Evolutionary conservation across 106 monocot species (phyloP).

Genomic region (Phalaenopsis aphrodite): DNA sequence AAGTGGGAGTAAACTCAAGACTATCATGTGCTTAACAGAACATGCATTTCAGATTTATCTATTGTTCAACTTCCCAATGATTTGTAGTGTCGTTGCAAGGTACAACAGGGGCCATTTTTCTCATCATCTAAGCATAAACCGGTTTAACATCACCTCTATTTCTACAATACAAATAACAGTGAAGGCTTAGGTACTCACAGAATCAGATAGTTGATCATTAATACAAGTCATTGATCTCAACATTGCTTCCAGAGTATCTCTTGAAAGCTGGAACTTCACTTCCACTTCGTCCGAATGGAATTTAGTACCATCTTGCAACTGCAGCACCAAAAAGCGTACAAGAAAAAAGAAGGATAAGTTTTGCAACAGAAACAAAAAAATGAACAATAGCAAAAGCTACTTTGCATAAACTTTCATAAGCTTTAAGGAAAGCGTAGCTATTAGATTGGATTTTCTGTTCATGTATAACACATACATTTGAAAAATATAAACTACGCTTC

Average conservation of each 20-base stretch:
- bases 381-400: neutral
- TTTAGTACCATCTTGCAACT: conserved; percentile 53
- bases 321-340: conserved; percentile 10
- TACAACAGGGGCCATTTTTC: neutral
- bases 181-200: conserved; percentile 24
- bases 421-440: neutral
- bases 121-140: neutral
- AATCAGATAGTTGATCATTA: conserved; percentile 38
- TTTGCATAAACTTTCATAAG: neutral
- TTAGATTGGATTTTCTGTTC: neutral
- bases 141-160: neutral
- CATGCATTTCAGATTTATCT: neutral
- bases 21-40: neutral
- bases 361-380: neutral
- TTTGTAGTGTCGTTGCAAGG: neutral
- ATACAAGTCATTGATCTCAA: conserved; percentile 49
- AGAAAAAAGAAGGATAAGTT: neutral
- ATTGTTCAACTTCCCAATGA: neutral
- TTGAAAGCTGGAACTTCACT: conserved; percentile 53
- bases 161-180: neutral
- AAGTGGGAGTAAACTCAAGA: no score
- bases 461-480: neutral
- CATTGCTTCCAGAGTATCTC: conserved; percentile 61
- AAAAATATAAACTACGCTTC: neutral
- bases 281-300: conserved; percentile 35